Conservation (phyloP, 352 stramenopile genomes). For the Phytopythium helicoides region DNA sequence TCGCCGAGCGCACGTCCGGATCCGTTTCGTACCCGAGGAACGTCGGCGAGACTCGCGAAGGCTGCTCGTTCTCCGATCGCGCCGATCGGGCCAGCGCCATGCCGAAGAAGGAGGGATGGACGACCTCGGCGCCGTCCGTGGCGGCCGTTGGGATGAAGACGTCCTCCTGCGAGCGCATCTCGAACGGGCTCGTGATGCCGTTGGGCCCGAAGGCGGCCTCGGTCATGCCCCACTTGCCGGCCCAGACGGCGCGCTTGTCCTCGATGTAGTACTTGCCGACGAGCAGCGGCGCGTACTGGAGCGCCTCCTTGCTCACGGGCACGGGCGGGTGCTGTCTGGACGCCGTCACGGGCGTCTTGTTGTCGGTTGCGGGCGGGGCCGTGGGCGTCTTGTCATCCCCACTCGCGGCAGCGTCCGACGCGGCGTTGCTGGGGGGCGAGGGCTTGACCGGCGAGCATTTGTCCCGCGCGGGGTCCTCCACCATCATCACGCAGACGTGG, state of each 20-base stretch:
- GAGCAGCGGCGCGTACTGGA: conserved; percentile 70
- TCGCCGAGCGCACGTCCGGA: conserved; percentile 49
- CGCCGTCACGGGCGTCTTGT: conserved; percentile 10
- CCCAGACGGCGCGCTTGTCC: conserved; percentile 79
- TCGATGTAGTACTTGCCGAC: conserved; percentile 85
- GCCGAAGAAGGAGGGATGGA: conserved; percentile 49
- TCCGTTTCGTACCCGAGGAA: conserved; percentile 74
- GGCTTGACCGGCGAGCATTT: conserved; percentile 20
- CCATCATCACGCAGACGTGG: conserved; percentile 67
- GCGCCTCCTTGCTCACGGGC: conserved; percentile 49
- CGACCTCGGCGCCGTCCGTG: conserved; percentile 18
- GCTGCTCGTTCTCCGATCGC: conserved; percentile 30
- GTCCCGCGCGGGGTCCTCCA: conserved; percentile 38
- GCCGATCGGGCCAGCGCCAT: conserved; percentile 55
- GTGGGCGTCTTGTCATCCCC: not conserved
- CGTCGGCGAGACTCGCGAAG: conserved; percentile 42
- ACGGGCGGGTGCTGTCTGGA: conserved; percentile 11
- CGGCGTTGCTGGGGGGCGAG: not conserved
- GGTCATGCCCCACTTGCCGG: conserved; percentile 81
- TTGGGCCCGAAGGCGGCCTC: conserved; percentile 77
- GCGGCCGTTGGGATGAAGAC: conserved; percentile 48
- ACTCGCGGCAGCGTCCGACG: not conserved
- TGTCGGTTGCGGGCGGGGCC: conserved; percentile 14
- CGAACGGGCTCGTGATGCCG: conserved; percentile 76
- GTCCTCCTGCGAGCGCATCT: conserved; percentile 87